Evolutionary conservation across 805 yeast species (phyloP), one percentile per base, ranked within the genome.

Genomic region (Wickerhamiella galacta): DNA sequence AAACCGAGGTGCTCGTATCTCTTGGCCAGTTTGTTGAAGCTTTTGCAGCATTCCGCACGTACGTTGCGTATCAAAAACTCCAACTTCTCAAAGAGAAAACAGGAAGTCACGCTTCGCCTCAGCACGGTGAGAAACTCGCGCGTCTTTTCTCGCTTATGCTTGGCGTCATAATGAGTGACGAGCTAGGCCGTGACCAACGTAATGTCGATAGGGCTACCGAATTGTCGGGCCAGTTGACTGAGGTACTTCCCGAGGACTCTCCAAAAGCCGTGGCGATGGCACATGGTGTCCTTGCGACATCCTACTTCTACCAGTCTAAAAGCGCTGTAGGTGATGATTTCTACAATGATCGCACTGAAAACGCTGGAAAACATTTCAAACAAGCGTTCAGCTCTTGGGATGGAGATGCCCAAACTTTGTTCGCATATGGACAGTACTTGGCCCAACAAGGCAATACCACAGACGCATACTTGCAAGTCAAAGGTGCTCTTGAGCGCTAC

Each of bases 11-110:
- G 7, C 39, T 54, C 6, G 28, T 41, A 3, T 42, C 46, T 6
- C 37, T 47, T n/a, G 48, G 48, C 15, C 37, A 43, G n/a, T 39
- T 39, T 16, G 37, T 28, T 3, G 60, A 56, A 39, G 59, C 56
- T 0, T 25, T 39, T 4, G 52, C 54, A 6, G 47, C 53, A 1
- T 55, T 56, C 38, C 36, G 41, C n/a, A 46, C 53, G 2, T 56
- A 50, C 38, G 34, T 32, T 16, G 45, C 42, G 8, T 45, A 49
- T 28, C 56, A 53, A 35, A 43, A 42, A 20, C 45, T 44, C 18
- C 43, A 43, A 25, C 33, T 48, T 28, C 30, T 44, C 19, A 44
- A 45, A 26, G 35, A 31, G 6, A 28, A 39, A 14, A 34, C 45
- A 4, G 56, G 56, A 6, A n/a, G n/a, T 7, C 42, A 33, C 11